phyloP scores from a whole-genome alignment of 2,329 filamentous ascomycete genomes.

The Aspergillus latus region DNA sequence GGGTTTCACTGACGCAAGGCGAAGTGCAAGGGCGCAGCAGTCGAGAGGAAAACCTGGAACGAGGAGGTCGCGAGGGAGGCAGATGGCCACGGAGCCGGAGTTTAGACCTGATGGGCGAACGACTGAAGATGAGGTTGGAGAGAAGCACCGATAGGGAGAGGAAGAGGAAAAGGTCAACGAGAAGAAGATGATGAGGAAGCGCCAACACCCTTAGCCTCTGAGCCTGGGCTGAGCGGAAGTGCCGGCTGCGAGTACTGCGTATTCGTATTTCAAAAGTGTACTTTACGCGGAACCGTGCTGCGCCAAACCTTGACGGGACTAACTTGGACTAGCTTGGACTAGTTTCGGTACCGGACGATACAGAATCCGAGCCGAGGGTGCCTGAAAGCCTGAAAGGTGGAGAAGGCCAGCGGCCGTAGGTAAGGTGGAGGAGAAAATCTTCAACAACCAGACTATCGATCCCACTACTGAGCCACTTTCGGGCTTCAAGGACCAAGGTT shows the following conservation, averaged over 20 bases:
- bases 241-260: not conserved
- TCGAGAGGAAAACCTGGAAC: constrained; percentile 17
- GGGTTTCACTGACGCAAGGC: constrained; percentile 31
- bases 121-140: constrained; percentile 6
- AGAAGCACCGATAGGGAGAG: constrained; percentile 17
- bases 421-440: constrained; percentile 4
- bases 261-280: not conserved
- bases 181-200: constrained; percentile 17
- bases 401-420: not conserved
- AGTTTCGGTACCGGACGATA: constrained; percentile 8
- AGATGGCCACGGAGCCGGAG: constrained; percentile 28
- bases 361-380: constrained; percentile 7
- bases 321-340: not conserved
- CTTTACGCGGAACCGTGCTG: not conserved
- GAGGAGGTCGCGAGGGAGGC: constrained; percentile 21
- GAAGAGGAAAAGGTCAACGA: constrained; percentile 16
- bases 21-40: constrained; percentile 25
- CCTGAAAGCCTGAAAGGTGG: constrained; percentile 11
- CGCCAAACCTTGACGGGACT: not conserved
- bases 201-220: constrained; percentile 3
- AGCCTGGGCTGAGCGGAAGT: constrained; percentile 17
- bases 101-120: constrained; percentile 2
- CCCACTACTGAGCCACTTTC: not conserved
- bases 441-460: constrained; percentile 12
- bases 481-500: constrained; percentile 11